Evolutionary conservation across 495 filamentous ascomycete genomes (phyloP), one percentile per base, ranked within the genome.

Genomic region (Cenococcum geophilum): DNA sequence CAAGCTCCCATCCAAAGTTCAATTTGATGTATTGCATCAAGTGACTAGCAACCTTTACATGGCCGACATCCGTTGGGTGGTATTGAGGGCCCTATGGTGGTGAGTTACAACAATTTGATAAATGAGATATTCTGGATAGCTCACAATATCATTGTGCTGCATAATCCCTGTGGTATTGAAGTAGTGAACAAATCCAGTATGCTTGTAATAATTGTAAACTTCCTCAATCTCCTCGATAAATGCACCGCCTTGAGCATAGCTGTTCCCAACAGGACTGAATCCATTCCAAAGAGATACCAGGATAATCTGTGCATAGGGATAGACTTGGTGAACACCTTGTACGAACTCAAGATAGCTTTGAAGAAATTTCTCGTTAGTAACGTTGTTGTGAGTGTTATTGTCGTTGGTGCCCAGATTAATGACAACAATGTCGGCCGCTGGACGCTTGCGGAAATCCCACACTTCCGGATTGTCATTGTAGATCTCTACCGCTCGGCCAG

Each of bases 391-490:
- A 0, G 75, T 60, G 59, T 85, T 84, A 60, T 79, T 78, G 69
- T 88, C 86, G 63, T 88, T 88, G 18, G 83, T 86, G 25, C 84
- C 85, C 43, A 89, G 75, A 64, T 87, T 83, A 67, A 88, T 85
- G 60, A 88, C 63, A 12, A 86, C 85, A 9, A 89, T 74, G 63
- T 87, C 85, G 4, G 85, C 83, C 0, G 77, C 76, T n/a, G 77
- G 79, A 55, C 83, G 79, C 34, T 77, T 78, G 5, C 69, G 72
- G 55, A 87, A 85, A 63, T 85, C 79, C 81, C 82, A 88, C 0
- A 75, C 68, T 59, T 86, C 82, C 0, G 83, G 80, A 1, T 79
- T 73, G 32, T 78, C 75, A 59, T 79, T 82, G 63, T 79, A 82
- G 11, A 81, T 76, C 18, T 74, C 64, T 6, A 64, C 59, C 0